Evolutionary conservation across 257 asterid species (phyloP).

Genomic region (Solanum sitiens): DNA sequence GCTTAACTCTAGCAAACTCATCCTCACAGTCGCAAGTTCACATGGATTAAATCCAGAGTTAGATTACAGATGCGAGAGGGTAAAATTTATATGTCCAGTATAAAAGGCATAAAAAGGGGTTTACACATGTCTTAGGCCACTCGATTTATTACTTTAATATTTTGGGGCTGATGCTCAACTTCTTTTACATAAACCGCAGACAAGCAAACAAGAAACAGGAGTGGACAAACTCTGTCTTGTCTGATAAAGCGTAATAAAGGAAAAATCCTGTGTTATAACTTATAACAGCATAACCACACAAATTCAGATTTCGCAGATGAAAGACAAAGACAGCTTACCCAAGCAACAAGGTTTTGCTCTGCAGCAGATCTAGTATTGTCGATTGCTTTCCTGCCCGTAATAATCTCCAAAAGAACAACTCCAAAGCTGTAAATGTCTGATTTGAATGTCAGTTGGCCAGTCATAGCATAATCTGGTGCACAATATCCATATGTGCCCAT

Average conservation of each 20-base stretch:
- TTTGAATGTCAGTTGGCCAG: slow-evolving; percentile 71
- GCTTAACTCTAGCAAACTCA: neutral
- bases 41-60: neutral
- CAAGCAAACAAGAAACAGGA: neutral
- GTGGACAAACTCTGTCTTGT: neutral
- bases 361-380: slow-evolving; percentile 27
- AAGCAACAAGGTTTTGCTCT: slow-evolving; percentile 48
- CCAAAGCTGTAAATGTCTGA: slow-evolving; percentile 83
- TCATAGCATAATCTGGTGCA: slow-evolving; percentile 82
- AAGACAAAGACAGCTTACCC: slow-evolving; percentile 34
- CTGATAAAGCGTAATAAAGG: neutral
- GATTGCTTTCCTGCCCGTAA: slow-evolving; percentile 70
- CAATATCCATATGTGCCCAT: slow-evolving; percentile 91
- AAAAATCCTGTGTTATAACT: neutral
- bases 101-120: neutral
- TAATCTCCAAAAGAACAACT: slow-evolving; percentile 69
- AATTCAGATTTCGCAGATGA: neutral
- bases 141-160: neutral
- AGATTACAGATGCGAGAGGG: neutral
- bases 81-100: neutral
- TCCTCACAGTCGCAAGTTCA: neutral
- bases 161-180: neutral
- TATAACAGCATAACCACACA: neutral
- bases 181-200: neutral
- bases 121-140: neutral